These are phyloP conservation scores for Posidonia australis DNA, from an alignment of 106 monocot genomes.

Conservation along the genomic window DNA sequence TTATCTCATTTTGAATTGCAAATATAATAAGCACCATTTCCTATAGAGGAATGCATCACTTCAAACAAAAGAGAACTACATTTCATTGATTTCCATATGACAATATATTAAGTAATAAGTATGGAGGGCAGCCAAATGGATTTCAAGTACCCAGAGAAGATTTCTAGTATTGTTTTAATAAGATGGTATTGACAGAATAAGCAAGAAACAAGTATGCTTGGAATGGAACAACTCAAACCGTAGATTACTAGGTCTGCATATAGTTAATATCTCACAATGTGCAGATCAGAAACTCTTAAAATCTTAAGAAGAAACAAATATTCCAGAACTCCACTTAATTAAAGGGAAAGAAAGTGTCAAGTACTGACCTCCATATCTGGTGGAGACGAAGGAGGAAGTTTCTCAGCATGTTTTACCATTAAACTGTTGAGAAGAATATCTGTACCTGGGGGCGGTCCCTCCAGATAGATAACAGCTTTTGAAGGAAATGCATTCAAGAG, in stretches of 20 bases:
- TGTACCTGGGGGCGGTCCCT: constrained; percentile 73
- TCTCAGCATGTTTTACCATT: constrained; percentile 67
- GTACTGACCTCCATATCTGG: constrained; percentile 56
- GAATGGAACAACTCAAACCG: neutral
- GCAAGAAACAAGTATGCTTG: neutral
- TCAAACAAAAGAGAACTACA: too few relatives aligned
- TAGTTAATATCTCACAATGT: neutral
- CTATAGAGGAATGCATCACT: too few relatives aligned
- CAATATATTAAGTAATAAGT: too few relatives aligned
- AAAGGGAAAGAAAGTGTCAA: neutral
- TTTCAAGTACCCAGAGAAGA: neutral
- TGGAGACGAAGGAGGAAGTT: constrained; percentile 30
- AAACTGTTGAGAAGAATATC: constrained; percentile 73
- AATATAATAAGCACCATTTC: too few relatives aligned
- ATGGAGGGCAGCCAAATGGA: too few relatives aligned
- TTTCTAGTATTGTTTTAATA: neutral
- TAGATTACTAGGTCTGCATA: neutral
- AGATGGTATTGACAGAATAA: neutral
- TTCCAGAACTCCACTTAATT: too few relatives aligned
- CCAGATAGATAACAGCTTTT: constrained; percentile 60
- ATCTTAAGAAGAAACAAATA: too few relatives aligned
- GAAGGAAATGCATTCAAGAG: constrained; percentile 58
- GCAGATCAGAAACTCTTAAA: too few relatives aligned
- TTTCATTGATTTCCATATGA: too few relatives aligned
- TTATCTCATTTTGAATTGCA: too few relatives aligned